phyloP scores from a whole-genome alignment of 257 asterid genomes.

The Paraleonurus japonicus region DNA sequence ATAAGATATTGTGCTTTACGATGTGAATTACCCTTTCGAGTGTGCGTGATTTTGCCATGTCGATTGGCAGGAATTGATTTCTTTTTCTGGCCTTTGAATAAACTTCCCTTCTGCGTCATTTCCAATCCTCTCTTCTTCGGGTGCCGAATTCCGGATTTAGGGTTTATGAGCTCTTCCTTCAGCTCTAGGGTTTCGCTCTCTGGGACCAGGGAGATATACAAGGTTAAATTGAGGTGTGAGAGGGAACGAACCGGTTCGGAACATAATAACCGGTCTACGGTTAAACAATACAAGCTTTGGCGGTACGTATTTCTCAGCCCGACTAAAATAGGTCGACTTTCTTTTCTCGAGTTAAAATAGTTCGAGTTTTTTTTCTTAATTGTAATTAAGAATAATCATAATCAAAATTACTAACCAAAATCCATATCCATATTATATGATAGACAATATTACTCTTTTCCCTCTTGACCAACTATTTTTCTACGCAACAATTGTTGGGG shows the following conservation, averaged over 20 bases:
- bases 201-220: too few relatives aligned
- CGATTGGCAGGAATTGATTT: constrained; percentile 77
- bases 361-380: too few relatives aligned
- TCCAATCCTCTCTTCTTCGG: not conserved
- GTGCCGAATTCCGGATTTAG: constrained; percentile 15
- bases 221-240: constrained; percentile 5
- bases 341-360: too few relatives aligned
- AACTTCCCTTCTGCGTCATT: constrained; percentile 71
- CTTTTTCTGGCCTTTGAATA: constrained; percentile 78
- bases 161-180: constrained; percentile 10
- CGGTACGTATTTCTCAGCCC: too few relatives aligned
- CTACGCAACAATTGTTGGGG: too few relatives aligned
- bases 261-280: not conserved
- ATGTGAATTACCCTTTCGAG: constrained; percentile 55
- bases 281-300: too few relatives aligned
- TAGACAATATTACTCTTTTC: too few relatives aligned
- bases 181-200: constrained; percentile 15
- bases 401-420: too few relatives aligned
- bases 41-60: constrained; percentile 68
- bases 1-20: not conserved
- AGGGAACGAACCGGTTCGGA: not conserved
- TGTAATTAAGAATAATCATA: too few relatives aligned
- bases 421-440: too few relatives aligned
- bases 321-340: too few relatives aligned
- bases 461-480: too few relatives aligned